Percentiles rank a stretch among this genome's conserved stretches.
These are phyloP conservation scores for Sphaceloma murrayae DNA, from an alignment of 2,329 filamentous ascomycete species.

Conservation along the genomic window DNA sequence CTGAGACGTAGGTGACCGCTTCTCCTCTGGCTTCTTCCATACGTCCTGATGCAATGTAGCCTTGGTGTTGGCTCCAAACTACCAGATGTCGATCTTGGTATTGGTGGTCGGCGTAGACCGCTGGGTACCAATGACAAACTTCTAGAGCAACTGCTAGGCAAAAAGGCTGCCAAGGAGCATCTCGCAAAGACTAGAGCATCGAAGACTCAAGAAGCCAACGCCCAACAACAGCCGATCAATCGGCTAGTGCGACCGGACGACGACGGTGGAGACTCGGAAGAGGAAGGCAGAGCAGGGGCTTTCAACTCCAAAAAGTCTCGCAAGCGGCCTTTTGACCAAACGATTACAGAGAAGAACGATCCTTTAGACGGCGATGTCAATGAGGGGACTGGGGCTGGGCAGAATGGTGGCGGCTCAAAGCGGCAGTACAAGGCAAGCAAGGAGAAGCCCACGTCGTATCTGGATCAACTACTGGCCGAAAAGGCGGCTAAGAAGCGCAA, in stretches of 20 bases:
- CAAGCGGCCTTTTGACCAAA: conserved; percentile 15
- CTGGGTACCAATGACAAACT: conserved; percentile 36
- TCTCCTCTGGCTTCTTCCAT: conserved; percentile 8
- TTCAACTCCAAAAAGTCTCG: conserved; percentile 20
- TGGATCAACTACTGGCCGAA: conserved; percentile 45
- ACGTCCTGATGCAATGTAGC: conserved; percentile 22
- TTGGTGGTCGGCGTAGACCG: conserved; percentile 29
- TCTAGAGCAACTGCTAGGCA: conserved; percentile 35
- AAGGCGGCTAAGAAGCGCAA: conserved; percentile 44
- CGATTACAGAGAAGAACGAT: neutral
- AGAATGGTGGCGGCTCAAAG: conserved; percentile 15
- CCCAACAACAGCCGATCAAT: conserved; percentile 15
- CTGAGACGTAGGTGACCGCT: conserved; percentile 41
- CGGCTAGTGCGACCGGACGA: conserved; percentile 30
- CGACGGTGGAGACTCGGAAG: conserved; percentile 30
- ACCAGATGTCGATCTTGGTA: conserved; percentile 31
- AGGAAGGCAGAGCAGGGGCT: conserved; percentile 22
- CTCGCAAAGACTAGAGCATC: conserved; percentile 20
- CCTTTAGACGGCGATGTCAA: conserved; percentile 15
- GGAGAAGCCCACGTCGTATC: conserved; percentile 37
- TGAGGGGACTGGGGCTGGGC: neutral
- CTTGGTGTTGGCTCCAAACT: conserved; percentile 32
- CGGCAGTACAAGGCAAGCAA: conserved; percentile 15
- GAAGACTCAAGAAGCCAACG: conserved; percentile 16
- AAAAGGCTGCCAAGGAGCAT: conserved; percentile 30